A percentile compares a stretch with the other conserved stretches of the same genome.
phyloP scores from a whole-genome alignment of 495 filamentous ascomycete genomes.

The Lophiotrema nucula region DNA sequence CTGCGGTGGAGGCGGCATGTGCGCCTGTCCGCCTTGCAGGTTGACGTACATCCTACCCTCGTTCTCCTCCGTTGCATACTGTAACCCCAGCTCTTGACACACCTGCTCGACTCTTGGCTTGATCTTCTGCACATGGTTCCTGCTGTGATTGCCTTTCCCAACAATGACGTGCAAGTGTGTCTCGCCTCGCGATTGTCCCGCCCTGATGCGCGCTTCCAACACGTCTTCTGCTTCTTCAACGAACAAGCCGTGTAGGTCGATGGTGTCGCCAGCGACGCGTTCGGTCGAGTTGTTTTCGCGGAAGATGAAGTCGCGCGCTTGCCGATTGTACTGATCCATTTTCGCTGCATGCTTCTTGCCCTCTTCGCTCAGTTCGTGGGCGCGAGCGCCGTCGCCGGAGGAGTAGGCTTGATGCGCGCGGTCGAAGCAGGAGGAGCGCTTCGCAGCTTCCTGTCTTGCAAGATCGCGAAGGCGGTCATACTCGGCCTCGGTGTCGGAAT shows the following conservation, averaged over 20 bases:
- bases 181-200: slow-evolving; percentile 68
- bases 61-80: slow-evolving; percentile 83
- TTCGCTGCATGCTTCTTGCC: slow-evolving; percentile 76
- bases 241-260: slow-evolving; percentile 91
- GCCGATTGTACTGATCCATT: slow-evolving; percentile 79
- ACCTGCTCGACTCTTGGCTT: slow-evolving; percentile 87
- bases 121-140: slow-evolving; percentile 77
- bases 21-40: slow-evolving; percentile 59
- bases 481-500: slow-evolving; percentile 69
- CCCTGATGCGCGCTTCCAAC: slow-evolving; percentile 74
- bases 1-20: slow-evolving; percentile 48
- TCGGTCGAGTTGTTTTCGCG: slow-evolving; percentile 79
- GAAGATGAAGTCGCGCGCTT: slow-evolving; percentile 93
- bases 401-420: slow-evolving; percentile 79
- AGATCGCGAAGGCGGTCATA: slow-evolving; percentile 89
- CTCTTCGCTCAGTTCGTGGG: slow-evolving; percentile 78
- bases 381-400: slow-evolving; percentile 71
- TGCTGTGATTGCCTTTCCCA: slow-evolving; percentile 88
- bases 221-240: slow-evolving; percentile 93
- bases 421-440: slow-evolving; percentile 73
- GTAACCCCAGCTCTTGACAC: slow-evolving; percentile 75
- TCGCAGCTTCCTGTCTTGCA: slow-evolving; percentile 72
- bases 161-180: slow-evolving; percentile 85
- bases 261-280: slow-evolving; percentile 72
- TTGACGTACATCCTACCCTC: slow-evolving; percentile 78